Percentiles rank a stretch among this genome's conserved stretches.
These are phyloP conservation scores for Petunia axillaris DNA, from an alignment of 257 asterid species.

Conservation along the genomic window DNA sequence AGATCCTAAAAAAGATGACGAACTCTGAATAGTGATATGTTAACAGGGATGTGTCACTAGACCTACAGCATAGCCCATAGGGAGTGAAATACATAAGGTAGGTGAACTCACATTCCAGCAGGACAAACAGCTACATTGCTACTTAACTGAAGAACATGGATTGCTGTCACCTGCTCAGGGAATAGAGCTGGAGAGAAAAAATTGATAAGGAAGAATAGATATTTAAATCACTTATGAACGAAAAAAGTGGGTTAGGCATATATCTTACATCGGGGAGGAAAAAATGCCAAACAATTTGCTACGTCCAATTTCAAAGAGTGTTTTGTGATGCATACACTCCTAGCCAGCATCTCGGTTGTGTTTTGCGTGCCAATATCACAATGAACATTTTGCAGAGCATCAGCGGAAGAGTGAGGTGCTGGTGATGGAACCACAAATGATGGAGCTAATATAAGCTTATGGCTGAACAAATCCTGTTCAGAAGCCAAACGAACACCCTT, in stretches of 20 bases:
- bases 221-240: conserved; percentile 14
- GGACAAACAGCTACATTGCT: conserved; percentile 77
- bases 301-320: conserved; percentile 56
- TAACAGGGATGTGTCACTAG: not conserved
- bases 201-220: conserved; percentile 26
- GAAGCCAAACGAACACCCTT: conserved; percentile 77
- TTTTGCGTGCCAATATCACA: conserved; percentile 37
- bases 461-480: conserved; percentile 87
- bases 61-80: not conserved
- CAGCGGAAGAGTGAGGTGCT: conserved; percentile 37
- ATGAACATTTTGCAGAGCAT: conserved; percentile 29
- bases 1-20: not conserved
- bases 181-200: conserved; percentile 55
- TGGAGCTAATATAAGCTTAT: conserved; percentile 71
- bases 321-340: conserved; percentile 78
- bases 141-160: conserved; percentile 81
- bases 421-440: conserved; percentile 51
- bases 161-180: conserved; percentile 66
- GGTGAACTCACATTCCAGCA: conserved; percentile 71
- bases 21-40: not conserved
- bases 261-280: conserved; percentile 76
- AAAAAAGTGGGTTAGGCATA: conserved; percentile 16
- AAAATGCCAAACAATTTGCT: conserved; percentile 66
- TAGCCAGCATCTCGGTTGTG: conserved; percentile 55
- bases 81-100: not conserved